A percentile compares a stretch with the other conserved stretches of the same genome.
Conservation (phyloP, 768 basidiomycete species). For the Boletus insuetus region DNA sequence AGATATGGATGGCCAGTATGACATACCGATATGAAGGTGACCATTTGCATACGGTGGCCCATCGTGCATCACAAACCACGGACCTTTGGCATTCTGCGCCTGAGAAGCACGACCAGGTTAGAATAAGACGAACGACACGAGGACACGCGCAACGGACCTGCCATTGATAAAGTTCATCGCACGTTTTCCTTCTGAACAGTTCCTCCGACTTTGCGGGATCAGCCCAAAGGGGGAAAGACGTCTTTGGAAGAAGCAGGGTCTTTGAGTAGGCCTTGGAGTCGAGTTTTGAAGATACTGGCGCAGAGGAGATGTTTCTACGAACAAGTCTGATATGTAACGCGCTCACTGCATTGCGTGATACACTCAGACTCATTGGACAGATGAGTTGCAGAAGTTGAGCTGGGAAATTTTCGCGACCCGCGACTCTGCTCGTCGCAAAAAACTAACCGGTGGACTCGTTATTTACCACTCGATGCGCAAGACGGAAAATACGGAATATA, state of each 20-base stretch:
- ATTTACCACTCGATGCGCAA: too few relatives aligned
- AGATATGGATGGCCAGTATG: not conserved
- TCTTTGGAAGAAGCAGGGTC: conserved; percentile 80
- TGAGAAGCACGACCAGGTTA: conserved; percentile 28
- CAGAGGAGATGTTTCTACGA: conserved; percentile 16
- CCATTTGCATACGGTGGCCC: conserved; percentile 99
- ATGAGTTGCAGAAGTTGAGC: not conserved
- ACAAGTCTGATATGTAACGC: conserved; percentile 6
- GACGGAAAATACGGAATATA: too few relatives aligned
- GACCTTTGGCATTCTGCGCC: conserved; percentile 64
- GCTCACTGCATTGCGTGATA: conserved; percentile 16
- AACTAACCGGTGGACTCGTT: too few relatives aligned
- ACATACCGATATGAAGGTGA: conserved; percentile 86
- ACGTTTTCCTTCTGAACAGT: conserved; percentile 57
- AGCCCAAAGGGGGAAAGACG: conserved; percentile 70
- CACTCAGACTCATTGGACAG: conserved; percentile 17
- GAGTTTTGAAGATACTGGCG: not conserved
- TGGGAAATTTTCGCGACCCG: too few relatives aligned
- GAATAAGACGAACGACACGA: not conserved
- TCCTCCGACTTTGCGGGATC: conserved; percentile 63
- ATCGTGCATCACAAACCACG: conserved; percentile 85
- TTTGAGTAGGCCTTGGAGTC: conserved; percentile 44
- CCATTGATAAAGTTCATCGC: conserved; percentile 73
- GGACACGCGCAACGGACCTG: conserved; percentile 50
- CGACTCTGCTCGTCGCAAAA: too few relatives aligned